These are phyloP conservation scores for Ogataea pilisensis DNA, from an alignment of 805 yeast genomes.

Conservation along the genomic window DNA sequence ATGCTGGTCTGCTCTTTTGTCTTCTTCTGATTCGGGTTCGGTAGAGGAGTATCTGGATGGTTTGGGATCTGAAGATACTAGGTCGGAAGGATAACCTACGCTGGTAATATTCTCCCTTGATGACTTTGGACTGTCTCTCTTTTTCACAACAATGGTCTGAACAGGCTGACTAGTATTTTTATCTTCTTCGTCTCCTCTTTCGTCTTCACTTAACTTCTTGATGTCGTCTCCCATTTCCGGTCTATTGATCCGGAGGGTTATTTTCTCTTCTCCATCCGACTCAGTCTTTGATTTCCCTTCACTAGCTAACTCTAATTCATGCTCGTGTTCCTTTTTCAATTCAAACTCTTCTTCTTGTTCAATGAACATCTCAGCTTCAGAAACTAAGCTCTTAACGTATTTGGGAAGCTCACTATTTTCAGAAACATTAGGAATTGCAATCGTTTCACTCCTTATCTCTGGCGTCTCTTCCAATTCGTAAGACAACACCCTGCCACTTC, in stretches of 20 bases:
- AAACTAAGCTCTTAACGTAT: conserved; percentile 20
- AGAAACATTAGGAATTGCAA: conserved; percentile 1
- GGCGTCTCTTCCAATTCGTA: conserved; percentile 24
- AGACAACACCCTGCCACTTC: conserved; percentile 28
- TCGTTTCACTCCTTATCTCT: neutral
- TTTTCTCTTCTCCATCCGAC: no score
- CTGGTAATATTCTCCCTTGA: neutral
- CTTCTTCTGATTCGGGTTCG: no score
- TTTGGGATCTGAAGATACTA: no score
- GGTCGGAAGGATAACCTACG: no score
- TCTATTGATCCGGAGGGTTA: no score
- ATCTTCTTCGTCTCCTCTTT: conserved; percentile 5
- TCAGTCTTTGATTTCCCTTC: no score
- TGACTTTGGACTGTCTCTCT: neutral
- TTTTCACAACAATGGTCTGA: neutral
- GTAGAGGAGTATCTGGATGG: no score
- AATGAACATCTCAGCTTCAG: conserved; percentile 28
- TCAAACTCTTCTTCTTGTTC: conserved; percentile 16
- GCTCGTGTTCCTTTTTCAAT: conserved; percentile 4
- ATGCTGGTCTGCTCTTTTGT: no score
- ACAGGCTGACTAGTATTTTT: conserved; percentile 2
- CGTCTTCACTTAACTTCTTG: no score
- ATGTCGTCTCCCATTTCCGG: no score
- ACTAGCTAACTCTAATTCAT: conserved; percentile 5
- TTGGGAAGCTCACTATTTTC: conserved; percentile 16